phyloP scores from a whole-genome alignment of 805 yeast genomes.

The Vanderwaltozyma polyspora region DNA sequence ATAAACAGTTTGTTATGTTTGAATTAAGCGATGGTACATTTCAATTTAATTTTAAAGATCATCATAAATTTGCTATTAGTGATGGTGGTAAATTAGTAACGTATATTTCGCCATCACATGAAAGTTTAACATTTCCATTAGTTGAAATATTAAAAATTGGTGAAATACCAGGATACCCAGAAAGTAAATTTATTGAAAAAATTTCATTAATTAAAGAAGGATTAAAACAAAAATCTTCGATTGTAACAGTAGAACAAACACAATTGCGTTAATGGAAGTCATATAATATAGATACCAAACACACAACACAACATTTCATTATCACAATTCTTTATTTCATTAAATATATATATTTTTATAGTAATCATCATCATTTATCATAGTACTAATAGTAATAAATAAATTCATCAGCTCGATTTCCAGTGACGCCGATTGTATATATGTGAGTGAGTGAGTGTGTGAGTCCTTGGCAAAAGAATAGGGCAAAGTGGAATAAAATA shows the following conservation, averaged over 20 bases:
- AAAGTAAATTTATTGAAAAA: constrained; percentile 35
- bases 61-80: constrained; percentile 75
- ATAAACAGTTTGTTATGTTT: constrained; percentile 71
- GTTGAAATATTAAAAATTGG: constrained; percentile 38
- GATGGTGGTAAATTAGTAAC: constrained; percentile 67
- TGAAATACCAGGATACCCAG: constrained; percentile 36
- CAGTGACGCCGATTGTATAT: no score
- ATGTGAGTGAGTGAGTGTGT: no score
- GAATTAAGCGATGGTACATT: constrained; percentile 80
- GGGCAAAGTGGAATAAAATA: no score
- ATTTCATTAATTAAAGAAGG: constrained; percentile 56
- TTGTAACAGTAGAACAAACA: constrained; percentile 16
- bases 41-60: constrained; percentile 91
- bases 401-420: no score
- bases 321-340: background rate
- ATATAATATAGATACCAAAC: background rate
- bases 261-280: background rate
- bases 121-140: constrained; percentile 54
- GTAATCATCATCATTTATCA: no score
- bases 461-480: no score
- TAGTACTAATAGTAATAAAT: no score
- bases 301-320: background rate
- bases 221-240: constrained; percentile 31
- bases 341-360: no score
- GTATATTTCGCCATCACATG: constrained; percentile 68